Percentiles rank a stretch among this genome's conserved stretches.
phyloP scores from a whole-genome alignment of 768 basidiomycete species.

The Kwoniella sp. region DNA sequence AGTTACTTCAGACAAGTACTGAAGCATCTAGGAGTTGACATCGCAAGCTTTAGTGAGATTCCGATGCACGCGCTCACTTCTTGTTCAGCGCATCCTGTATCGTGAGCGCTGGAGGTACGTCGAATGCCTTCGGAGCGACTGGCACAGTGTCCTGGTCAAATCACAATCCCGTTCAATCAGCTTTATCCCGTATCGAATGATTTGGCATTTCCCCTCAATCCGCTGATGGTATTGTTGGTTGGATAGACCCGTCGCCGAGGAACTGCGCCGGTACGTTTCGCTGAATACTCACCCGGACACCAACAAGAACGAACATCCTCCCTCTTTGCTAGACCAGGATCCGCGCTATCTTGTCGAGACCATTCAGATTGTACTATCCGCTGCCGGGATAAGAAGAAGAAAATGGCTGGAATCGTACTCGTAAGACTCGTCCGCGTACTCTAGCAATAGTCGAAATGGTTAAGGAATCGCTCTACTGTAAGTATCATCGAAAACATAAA shows the following conservation, averaged over 20 bases:
- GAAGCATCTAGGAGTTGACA: too few species aligned
- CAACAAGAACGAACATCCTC: constrained; percentile 54
- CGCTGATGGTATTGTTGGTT: neutral
- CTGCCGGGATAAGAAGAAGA: too few species aligned
- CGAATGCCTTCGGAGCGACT: constrained; percentile 85
- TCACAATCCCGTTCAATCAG: neutral
- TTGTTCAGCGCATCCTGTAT: constrained; percentile 85
- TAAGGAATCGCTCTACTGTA: too few species aligned
- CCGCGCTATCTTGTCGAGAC: neutral
- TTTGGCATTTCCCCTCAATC: neutral
- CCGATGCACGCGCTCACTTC: constrained; percentile 62
- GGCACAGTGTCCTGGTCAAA: constrained; percentile 90
- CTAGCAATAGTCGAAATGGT: too few species aligned
- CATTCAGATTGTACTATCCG: too few species aligned
- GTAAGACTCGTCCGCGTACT: too few species aligned
- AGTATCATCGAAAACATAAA: constrained; percentile 8
- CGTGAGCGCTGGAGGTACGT: constrained; percentile 72
- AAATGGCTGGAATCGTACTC: too few species aligned
- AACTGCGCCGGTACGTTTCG: too few species aligned
- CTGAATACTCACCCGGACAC: constrained; percentile 47
- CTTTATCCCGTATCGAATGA: neutral
- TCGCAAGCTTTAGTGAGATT: too few species aligned
- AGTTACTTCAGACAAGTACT: too few species aligned
- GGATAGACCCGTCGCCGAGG: too few species aligned
- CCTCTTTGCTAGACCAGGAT: neutral